Evolutionary conservation across 371 early-diverging fungal species (phyloP).

Genomic region (Mucor lusitanicus): DNA sequence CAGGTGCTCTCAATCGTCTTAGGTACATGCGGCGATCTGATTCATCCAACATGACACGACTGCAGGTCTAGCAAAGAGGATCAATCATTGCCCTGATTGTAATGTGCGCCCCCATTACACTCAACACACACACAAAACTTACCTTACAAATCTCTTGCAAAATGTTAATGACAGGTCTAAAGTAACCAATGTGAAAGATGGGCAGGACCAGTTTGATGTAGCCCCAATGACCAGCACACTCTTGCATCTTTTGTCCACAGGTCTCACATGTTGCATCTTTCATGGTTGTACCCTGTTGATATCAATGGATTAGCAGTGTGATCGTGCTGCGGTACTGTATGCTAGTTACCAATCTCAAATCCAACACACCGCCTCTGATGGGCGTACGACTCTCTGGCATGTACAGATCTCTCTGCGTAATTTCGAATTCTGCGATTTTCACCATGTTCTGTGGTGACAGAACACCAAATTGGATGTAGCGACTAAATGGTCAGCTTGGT

Average conservation of each 20-base stretch:
- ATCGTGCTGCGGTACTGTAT: background rate
- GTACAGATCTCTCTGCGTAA: conserved; percentile 92
- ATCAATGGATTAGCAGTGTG: background rate
- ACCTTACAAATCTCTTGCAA: conserved; percentile 98
- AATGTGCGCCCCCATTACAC: no score
- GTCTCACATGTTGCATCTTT: conserved; percentile 89
- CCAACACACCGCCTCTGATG: conserved; percentile 88
- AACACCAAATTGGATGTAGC: conserved; percentile 89
- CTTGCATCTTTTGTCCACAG: conserved; percentile 86
- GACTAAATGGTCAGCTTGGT: conserved; percentile 50
- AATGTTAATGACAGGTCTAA: conserved; percentile 86
- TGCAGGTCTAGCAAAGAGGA: conserved; percentile 65
- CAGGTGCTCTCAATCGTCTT: conserved; percentile 72
- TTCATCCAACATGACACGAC: conserved; percentile 88
- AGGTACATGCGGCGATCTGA: conserved; percentile 73
- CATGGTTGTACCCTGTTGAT: conserved; percentile 81
- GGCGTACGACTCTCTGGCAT: conserved; percentile 78
- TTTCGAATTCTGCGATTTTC: conserved; percentile 85
- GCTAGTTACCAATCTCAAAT: conserved; percentile 74
- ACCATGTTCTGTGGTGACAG: conserved; percentile 84
- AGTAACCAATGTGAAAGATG: conserved; percentile 98
- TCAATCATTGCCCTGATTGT: background rate
- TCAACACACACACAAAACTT: background rate
- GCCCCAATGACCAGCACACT: conserved; percentile 99
- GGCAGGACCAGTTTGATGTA: conserved; percentile 94